A percentile compares a stretch with the other conserved stretches of the same genome.
Conservation (phyloP, 2,329 filamentous ascomycete genomes). For the Colletotrichum zoysiae region DNA sequence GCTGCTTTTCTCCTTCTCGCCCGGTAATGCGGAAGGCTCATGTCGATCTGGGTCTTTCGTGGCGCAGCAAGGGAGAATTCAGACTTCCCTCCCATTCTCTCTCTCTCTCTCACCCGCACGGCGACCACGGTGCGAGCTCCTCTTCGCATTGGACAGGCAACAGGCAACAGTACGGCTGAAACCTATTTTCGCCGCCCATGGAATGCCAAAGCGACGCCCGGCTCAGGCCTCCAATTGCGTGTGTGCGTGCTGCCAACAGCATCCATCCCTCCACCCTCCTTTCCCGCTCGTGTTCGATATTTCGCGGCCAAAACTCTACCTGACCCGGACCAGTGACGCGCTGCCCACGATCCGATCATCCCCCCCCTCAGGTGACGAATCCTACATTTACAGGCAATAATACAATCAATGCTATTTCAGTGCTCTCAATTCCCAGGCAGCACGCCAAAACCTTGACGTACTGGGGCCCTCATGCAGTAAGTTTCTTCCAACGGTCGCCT, state of each 20-base stretch:
- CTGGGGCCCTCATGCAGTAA: background rate
- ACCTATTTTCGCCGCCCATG: conserved; percentile 17
- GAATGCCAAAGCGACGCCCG: conserved; percentile 30
- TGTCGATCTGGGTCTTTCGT: conserved; percentile 39
- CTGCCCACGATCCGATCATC: conserved; percentile 26
- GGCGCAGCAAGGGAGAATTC: conserved; percentile 36
- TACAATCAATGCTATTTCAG: background rate
- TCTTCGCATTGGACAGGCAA: conserved; percentile 6
- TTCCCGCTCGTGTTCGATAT: conserved; percentile 40
- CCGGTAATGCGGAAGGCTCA: conserved; percentile 31
- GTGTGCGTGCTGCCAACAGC: conserved; percentile 32
- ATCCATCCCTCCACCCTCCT: conserved; percentile 40
- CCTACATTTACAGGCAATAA: background rate
- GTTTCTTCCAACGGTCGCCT: background rate
- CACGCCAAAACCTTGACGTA: conserved; percentile 9
- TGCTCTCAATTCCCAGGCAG: background rate
- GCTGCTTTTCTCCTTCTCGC: conserved; percentile 32
- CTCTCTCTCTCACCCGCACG: background rate
- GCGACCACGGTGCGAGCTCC: background rate
- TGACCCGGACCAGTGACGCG: conserved; percentile 22
- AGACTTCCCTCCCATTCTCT: conserved; percentile 16
- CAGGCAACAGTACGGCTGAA: background rate
- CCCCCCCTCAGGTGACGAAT: conserved; percentile 25
- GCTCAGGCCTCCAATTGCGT: conserved; percentile 35
- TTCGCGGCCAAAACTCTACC: conserved; percentile 29